Evolutionary conservation across 1,284 basidiomycete genomes (phyloP).

Genomic region (Wallemia hederae): DNA sequence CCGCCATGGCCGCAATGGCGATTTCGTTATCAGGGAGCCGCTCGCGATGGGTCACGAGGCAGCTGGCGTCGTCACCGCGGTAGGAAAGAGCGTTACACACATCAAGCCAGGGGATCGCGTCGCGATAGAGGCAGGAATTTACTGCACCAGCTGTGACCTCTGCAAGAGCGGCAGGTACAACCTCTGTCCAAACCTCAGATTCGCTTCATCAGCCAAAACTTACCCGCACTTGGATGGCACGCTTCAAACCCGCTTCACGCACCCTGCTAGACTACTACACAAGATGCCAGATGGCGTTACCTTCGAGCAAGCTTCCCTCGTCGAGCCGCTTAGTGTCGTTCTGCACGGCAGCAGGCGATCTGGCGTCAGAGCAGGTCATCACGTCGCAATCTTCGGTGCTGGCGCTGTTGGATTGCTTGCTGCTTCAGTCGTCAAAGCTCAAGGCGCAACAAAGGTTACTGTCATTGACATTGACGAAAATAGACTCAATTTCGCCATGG

Average conservation of each 20-base stretch:
- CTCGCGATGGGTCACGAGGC: slow-evolving; percentile 81
- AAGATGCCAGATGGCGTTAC: slow-evolving; percentile 48
- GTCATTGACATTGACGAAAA: slow-evolving; percentile 59
- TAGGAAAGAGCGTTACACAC: slow-evolving; percentile 32
- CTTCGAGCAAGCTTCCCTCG: slow-evolving; percentile 51
- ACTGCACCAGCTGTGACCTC: slow-evolving; percentile 32
- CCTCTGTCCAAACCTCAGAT: slow-evolving; percentile 63
- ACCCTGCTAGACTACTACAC: slow-evolving; percentile 22
- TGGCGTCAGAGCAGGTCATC: slow-evolving; percentile 27
- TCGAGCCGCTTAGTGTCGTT: slow-evolving; percentile 70
- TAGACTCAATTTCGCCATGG: slow-evolving; percentile 43
- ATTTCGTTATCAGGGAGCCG: slow-evolving; percentile 47
- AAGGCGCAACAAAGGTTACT: slow-evolving; percentile 37
- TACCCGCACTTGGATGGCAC: slow-evolving; percentile 82
- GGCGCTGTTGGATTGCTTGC: slow-evolving; percentile 77
- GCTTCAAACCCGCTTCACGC: slow-evolving; percentile 59
- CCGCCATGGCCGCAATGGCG: slow-evolving; percentile 58
- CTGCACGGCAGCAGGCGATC: slow-evolving; percentile 52
- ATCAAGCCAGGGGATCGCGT: slow-evolving; percentile 58
- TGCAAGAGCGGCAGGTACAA: slow-evolving; percentile 36
- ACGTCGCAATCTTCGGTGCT: slow-evolving; percentile 62
- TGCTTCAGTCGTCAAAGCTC: slow-evolving; percentile 40
- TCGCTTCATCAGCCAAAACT: slow-evolving; percentile 64
- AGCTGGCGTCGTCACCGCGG: slow-evolving; percentile 44
- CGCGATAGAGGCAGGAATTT: slow-evolving; percentile 73